Evolutionary conservation across 345 rosid genomes (phyloP), one percentile per base, ranked within the genome.

Genomic region (Euclidium syriacum): DNA sequence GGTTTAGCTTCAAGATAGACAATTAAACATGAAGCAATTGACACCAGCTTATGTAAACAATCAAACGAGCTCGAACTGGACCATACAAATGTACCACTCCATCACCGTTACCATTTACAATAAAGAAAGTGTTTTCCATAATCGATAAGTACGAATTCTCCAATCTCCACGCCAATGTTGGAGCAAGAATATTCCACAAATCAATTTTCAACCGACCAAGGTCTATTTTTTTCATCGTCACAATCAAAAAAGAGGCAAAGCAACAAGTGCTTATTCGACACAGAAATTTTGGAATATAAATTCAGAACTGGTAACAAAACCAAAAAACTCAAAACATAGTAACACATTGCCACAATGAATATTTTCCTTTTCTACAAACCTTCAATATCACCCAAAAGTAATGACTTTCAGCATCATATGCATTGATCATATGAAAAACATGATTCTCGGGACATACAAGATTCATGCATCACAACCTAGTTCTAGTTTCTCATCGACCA

Each of bases 291-390:
- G 34, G 42, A 24, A 14, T 34, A 52, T n/a, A 52, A 50, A n/a
- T n/a, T n/a, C n/a, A n/a, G n/a, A 18, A n/a, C 36, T 29, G 24
- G 12, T 23, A n/a, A 19, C 33, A 30, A 4, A 40, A 14, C 15
- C 17, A 63, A 62, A 36, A 62, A 64, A 14, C 50, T 20, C 16
- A 27, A 20, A 64, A 29, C 33, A 49, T 49, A 36, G 18, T 29
- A 61, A 10, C 35, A 26, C 8, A 36, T 27, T 27, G 20, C 58
- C 38, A 19, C 50, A 51, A 14, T 51, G 16, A 51, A 20, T 24
- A 64, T 10, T 51, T 22, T 12, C 41, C 16, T 24, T 40, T 20
- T 33, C 32, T 39, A 18, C 19, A 2, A 53, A 11, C 26, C 36
- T 44, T 33, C 27, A 17, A 12, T 29, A 54, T 7, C 46, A 33